Conservation (phyloP, 768 basidiomycete genomes). For the Clavulina sp. region DNA sequence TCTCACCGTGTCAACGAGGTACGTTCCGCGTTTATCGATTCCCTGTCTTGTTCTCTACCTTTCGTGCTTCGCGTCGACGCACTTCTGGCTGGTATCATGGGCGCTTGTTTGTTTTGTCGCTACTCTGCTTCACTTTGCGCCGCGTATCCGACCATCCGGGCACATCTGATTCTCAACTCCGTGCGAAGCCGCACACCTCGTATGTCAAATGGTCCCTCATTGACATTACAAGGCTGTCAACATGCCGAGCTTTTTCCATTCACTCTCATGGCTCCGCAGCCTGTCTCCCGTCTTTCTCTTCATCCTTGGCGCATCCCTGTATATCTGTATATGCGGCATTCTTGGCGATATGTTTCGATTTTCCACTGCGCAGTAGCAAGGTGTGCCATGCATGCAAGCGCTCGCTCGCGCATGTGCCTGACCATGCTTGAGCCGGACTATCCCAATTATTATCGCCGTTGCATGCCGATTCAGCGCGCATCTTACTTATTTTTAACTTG, state of each 20-base stretch:
- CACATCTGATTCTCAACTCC: not conserved
- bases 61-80: constrained; percentile 1
- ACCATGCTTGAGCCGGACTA: too few species aligned
- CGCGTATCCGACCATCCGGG: not conserved
- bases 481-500: too few species aligned
- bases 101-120: not conserved
- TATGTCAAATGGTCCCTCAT: not conserved
- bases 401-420: too few species aligned
- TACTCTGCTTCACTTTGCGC: not conserved
- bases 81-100: not conserved
- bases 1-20: constrained; percentile 13
- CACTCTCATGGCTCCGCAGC: not conserved
- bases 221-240: not conserved
- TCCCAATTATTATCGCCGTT: too few species aligned
- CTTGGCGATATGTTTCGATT: too few species aligned
- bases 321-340: too few species aligned
- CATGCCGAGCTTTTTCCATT: not conserved
- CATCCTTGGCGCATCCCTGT: too few species aligned
- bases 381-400: too few species aligned
- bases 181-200: too few species aligned
- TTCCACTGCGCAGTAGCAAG: too few species aligned
- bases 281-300: too few species aligned
- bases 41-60: not conserved
- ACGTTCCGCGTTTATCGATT: not conserved
- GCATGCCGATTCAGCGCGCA: too few species aligned